A percentile compares a stretch with the other conserved stretches of the same genome.
phyloP scores from a whole-genome alignment of 306 rosid genomes.

The Biancaea sappan region DNA sequence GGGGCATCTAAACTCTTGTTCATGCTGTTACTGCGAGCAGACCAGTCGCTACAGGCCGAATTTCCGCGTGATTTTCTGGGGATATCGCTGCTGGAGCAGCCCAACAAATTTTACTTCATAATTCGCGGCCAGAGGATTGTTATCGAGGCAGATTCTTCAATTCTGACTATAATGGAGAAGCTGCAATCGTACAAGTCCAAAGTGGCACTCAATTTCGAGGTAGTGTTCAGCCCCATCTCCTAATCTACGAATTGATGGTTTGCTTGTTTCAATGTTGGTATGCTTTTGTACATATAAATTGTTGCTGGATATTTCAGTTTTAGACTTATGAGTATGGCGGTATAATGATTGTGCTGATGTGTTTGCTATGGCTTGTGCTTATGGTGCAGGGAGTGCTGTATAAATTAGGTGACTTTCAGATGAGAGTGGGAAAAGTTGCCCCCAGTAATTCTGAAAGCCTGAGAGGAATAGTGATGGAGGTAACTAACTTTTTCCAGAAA shows the following conservation, averaged over 20 bases:
- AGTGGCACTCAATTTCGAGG: conserved; percentile 84
- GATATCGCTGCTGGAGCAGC: conserved; percentile 74
- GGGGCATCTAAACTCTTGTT: not conserved
- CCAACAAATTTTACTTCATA: conserved; percentile 76
- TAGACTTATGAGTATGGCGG: not conserved
- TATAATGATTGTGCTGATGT: not conserved
- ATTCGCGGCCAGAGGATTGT: conserved; percentile 74
- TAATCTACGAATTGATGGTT: not conserved
- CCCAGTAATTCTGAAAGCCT: conserved; percentile 70
- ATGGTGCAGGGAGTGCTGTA: conserved; percentile 59
- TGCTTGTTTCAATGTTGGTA: not conserved
- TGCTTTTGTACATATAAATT: not conserved
- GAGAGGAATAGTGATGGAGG: conserved; percentile 96
- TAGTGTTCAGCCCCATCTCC: not conserved
- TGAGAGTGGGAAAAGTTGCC: conserved; percentile 79
- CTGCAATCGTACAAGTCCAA: conserved; percentile 86
- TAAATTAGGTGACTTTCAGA: conserved; percentile 81
- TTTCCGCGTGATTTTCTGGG: conserved; percentile 86
- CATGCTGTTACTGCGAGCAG: conserved; percentile 35
- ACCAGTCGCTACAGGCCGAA: conserved; percentile 46
- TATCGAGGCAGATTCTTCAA: conserved; percentile 80
- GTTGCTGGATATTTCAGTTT: not conserved
- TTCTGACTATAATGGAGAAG: conserved; percentile 83
- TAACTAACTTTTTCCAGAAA: conserved; percentile 5
- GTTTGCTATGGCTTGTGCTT: conserved; percentile 1